A percentile compares a stretch with the other conserved stretches of the same genome.
Evolutionary conservation across 345 rosid species (phyloP).

Genomic region (Stellera chamaejasme): DNA sequence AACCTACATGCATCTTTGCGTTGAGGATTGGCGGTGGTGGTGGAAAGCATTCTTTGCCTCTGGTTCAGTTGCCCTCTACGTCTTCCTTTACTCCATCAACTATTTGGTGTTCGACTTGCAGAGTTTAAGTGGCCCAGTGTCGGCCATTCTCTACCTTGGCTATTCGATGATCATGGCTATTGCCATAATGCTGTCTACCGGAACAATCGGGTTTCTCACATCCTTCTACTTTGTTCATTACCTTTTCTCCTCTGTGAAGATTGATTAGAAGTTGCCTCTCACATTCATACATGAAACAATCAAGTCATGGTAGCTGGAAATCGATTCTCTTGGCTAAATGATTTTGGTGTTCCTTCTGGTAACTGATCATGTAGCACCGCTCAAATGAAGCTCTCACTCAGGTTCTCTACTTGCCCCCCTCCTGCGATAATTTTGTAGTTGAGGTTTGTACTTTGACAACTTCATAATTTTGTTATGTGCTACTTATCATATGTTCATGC

Average conservation of each 20-base stretch:
- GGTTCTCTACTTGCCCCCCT: slow-evolving; percentile 2
- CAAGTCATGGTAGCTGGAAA: slow-evolving; percentile 9
- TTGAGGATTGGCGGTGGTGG: slow-evolving; percentile 92
- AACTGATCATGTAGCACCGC: slow-evolving; percentile 13
- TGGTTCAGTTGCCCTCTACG: slow-evolving; percentile 76
- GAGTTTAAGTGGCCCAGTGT: slow-evolving; percentile 75
- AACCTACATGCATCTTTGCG: slow-evolving; percentile 83
- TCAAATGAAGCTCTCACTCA: slow-evolving; percentile 4
- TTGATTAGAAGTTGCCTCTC: slow-evolving; percentile 31
- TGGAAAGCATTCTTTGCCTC: slow-evolving; percentile 88
- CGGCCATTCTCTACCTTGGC: slow-evolving; percentile 68
- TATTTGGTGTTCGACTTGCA: slow-evolving; percentile 73
- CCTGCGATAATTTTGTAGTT: slow-evolving; percentile 11
- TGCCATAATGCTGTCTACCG: slow-evolving; percentile 75
- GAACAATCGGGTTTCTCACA: slow-evolving; percentile 68
- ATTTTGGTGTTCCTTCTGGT: slow-evolving; percentile 2
- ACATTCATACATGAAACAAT: slow-evolving; percentile 1
- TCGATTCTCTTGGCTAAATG: slow-evolving; percentile 12
- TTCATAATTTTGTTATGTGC: slow-evolving; percentile 1
- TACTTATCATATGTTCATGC: no score
- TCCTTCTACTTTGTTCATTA: slow-evolving; percentile 80
- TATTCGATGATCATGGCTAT: slow-evolving; percentile 68
- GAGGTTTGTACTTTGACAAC: slow-evolving; percentile 10
- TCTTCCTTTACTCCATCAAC: slow-evolving; percentile 67
- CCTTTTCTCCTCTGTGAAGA: slow-evolving; percentile 79